phyloP scores from a whole-genome alignment of 257 asterid genomes.

The Solanum lignicaule region DNA sequence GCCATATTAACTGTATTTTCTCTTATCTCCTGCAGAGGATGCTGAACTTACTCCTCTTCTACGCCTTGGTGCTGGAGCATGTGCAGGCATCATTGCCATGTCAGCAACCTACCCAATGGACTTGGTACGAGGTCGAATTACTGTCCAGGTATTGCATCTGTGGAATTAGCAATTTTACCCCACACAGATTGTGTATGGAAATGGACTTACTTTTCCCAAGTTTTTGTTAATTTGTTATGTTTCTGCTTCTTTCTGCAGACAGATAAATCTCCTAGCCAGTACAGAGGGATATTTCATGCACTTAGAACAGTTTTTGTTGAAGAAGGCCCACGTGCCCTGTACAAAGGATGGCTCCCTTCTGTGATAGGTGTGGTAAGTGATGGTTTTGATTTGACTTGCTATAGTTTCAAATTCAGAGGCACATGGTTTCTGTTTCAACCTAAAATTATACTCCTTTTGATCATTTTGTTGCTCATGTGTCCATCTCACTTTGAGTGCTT shows the following conservation, averaged over 20 bases:
- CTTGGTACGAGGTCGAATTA: constrained; percentile 96
- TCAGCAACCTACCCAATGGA: constrained; percentile 99
- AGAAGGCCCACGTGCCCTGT: constrained; percentile 93
- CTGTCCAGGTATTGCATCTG: constrained; percentile 64
- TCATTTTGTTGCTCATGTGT: not conserved
- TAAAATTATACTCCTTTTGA: not conserved
- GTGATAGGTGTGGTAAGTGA: constrained; percentile 96
- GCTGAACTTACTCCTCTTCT: constrained; percentile 82
- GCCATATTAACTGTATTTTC: not conserved
- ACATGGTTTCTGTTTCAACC: not conserved
- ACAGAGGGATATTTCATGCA: constrained; percentile 93
- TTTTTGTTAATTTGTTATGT: not conserved
- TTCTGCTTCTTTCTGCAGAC: constrained; percentile 48
- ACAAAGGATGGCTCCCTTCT: constrained; percentile 99
- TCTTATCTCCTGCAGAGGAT: constrained; percentile 39
- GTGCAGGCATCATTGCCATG: constrained; percentile 99
- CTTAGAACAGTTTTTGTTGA: constrained; percentile 88
- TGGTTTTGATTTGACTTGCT: not conserved
- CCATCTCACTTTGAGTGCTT: not conserved
- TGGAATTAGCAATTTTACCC: not conserved
- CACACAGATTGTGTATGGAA: not conserved
- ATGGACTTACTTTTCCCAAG: not conserved
- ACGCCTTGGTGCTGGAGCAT: constrained; percentile 98
- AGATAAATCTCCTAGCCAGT: constrained; percentile 74
- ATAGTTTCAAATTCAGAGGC: not conserved